Evolutionary conservation across 306 rosid species (phyloP), one percentile per base, ranked within the genome.

Genomic region (Trichosanthes truncata): DNA sequence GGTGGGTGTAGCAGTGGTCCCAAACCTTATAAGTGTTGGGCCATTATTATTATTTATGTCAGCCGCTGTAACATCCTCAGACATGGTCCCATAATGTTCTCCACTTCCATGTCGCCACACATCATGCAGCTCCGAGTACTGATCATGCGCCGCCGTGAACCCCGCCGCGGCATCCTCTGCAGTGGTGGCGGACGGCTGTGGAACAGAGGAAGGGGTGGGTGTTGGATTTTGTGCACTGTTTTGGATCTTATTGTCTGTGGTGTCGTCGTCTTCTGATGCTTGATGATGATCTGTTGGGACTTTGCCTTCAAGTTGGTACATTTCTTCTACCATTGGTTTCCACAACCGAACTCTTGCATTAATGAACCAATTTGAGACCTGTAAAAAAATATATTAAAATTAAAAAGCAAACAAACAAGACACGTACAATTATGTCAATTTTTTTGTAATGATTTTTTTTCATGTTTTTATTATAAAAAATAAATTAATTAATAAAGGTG

Each of bases 321-420:
- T 91, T 56, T 91, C 96, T 85, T 90, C 95, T 45, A 90, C 95
- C 95, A 90, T 90, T 40, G 95, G 95, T 87, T 90, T 90, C 95
- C 95, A 90, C 91, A 90, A 84, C 59, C 95, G 82, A 63, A 90
- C 95, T 82, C 95, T 87, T 5, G 95, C 95, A 88, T 90, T 90
- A 43, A 90, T 90, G 90, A 90, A 90, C 95, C 95, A 90, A 74
- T 90, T 90, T 63, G 92, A 90, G 33, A 90, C 92, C 95, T 90
- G 85, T 11, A 31, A 66, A 5, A 29, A 5, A 25, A 25, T 11
- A 12, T 11, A 2, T 46, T 11, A 51, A 11, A n/a, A n/a, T n/a
- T n/a, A n/a, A n/a, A n/a, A n/a, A n/a, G n/a, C 33, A 41, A 41
- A 12, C 15, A 60, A 36, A 61, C 67, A 61, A 41, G 48, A n/a